These are phyloP conservation scores for Cocos nucifera DNA, from an alignment of 176 grass and related monocot species.

Conservation along the genomic window DNA sequence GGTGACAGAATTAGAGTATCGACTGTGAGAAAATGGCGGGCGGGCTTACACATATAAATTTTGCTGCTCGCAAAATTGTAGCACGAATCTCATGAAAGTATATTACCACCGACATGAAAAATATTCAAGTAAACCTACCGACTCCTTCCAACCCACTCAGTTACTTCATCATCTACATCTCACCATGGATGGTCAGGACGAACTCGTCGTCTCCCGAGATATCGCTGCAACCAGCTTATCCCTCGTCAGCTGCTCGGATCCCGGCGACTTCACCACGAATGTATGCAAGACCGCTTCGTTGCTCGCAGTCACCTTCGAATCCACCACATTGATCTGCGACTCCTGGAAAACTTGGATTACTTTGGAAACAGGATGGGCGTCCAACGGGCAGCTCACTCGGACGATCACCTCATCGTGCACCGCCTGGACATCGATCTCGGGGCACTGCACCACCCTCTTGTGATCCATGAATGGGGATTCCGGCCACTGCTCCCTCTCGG, in stretches of 20 bases:
- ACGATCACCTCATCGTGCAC: conserved; percentile 7
- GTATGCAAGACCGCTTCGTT: conserved; percentile 11
- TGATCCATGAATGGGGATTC: neutral
- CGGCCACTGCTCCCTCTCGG: conserved; percentile 9
- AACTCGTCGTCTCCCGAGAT: neutral
- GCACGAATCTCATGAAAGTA: too few relatives aligned
- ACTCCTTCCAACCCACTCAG: neutral
- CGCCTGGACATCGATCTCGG: conserved; percentile 10
- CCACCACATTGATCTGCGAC: conserved; percentile 8
- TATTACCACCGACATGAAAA: too few relatives aligned
- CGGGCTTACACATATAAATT: too few relatives aligned
- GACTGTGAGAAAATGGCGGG: too few relatives aligned
- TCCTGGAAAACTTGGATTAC: conserved; percentile 13
- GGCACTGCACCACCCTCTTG: neutral
- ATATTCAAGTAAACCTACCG: too few relatives aligned
- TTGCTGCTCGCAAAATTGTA: too few relatives aligned
- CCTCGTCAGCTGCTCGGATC: neutral
- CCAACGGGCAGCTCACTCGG: conserved; percentile 4
- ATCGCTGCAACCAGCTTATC: conserved; percentile 11
- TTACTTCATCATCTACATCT: neutral
- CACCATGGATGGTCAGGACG: neutral
- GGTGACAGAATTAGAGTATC: too few relatives aligned
- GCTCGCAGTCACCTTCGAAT: conserved; percentile 8
- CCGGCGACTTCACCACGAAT: conserved; percentile 13
- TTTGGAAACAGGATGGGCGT: conserved; percentile 8